Base-by-base conservation (phyloP, 2,329 filamentous ascomycete species). In the Fusarium udum region DNA sequence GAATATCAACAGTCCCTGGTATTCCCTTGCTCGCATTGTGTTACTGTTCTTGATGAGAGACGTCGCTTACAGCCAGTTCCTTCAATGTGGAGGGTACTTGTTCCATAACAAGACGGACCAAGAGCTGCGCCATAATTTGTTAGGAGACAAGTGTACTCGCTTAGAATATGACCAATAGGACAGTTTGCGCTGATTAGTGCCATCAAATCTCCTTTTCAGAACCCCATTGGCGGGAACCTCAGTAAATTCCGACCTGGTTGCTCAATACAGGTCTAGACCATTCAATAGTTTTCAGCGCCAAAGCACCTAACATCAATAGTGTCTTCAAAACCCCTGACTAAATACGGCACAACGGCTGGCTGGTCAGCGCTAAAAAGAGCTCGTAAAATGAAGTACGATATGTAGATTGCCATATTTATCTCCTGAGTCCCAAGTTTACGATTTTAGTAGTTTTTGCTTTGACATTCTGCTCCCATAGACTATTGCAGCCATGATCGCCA, bases 51-150 rank as follows among this genome's bases (percentile, higher is more conserved):
- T 36, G 7, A 26, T 26, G 9, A 9, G 18, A 26, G 22, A 18
- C 6, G 16, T 51, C 48, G 31, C 22, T 34, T 51, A 14, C 12
- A 24, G 22, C 7, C 32, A 16, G 10, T 26, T 53, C 14, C 18
- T 12, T 7, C 11, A 2, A 20, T 24, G 6, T 20, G 14, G 2
- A 15, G 2, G 24, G 14, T 39, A 53, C 51, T 16, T 9, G 10
- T 22, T 1, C 1, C 20, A 4, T 53, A 53, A 39, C 34, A 18
- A 13, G 7, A 3, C 6, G 7, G 8, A 2, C 5, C 8, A 3
- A 14, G 5, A 20, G 13, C 2, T 6, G 5, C 3, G 0, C 11
- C 0, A 18, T 9, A 0, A 3, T 2, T 0, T 24, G 12, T 5
- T 51, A 51, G 2, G 15, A 5, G 3, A 8, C 11, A 37, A 37